Evolutionary conservation across 2,329 filamentous ascomycete genomes (phyloP).

Genomic region (Chrysosporium keratinophilum): DNA sequence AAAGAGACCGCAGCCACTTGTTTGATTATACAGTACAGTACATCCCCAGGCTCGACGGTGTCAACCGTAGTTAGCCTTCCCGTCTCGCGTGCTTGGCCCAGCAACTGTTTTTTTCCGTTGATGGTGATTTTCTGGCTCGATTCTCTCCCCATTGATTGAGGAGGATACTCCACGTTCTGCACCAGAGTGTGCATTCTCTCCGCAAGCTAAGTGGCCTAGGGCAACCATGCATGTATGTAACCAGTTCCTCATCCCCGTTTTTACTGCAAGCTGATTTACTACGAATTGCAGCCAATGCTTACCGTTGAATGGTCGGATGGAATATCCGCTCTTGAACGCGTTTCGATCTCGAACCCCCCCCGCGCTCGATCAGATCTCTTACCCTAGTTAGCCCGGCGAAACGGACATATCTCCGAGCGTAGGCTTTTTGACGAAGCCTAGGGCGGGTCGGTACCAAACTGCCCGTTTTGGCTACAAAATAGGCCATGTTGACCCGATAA

Average conservation of each 20-base stretch:
- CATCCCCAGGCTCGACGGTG: background rate
- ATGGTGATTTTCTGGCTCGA: no score
- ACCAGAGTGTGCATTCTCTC: background rate
- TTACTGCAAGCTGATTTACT: background rate
- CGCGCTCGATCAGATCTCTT: background rate
- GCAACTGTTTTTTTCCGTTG: no score
- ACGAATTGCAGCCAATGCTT: background rate
- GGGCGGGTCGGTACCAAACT: constrained; percentile 1
- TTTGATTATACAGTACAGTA: background rate
- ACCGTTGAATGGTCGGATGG: background rate
- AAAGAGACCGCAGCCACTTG: background rate
- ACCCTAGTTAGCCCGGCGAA: background rate
- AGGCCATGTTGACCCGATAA: no score
- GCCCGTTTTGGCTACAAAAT: no score
- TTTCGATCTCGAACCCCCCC: background rate
- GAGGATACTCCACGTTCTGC: background rate
- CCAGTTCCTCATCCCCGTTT: background rate
- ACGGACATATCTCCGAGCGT: constrained; percentile 3
- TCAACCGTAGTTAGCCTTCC: background rate
- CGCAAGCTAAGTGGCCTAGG: background rate
- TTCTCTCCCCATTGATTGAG: no score
- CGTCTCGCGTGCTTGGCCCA: constrained; percentile 1
- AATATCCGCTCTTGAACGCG: background rate
- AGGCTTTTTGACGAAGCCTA: background rate
- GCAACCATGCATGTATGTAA: no score